Base-by-base conservation (phyloP, 1,284 basidiomycete genomes). In the Macrocystidia cucumis region DNA sequence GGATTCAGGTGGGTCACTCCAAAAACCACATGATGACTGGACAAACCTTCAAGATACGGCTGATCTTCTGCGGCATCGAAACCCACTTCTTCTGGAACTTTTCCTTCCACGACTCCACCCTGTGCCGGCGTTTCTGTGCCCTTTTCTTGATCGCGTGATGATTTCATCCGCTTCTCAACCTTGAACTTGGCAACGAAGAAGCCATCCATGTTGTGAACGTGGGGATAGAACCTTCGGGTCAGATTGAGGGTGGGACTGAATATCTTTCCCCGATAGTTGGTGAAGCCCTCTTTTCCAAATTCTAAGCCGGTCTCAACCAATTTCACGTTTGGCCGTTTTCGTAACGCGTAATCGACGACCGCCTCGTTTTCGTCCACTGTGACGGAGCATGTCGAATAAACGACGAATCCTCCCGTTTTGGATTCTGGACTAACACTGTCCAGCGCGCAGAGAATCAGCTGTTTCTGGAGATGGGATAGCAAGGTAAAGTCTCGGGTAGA, bases 101-200 rank as follows among this genome's bases (percentile, higher is more conserved):
- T 56, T 50, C 56, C 51, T 17, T 56, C 52, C 18, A 48, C 49
- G 23, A 48, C 45, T 29, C 47, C 52, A 45, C 50, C 56, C 27
- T 55, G 56, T 21, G 56, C 5, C 50, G 29, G 29, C 40, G 44
- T 18, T 41, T 39, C 38, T 16, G 24, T 4, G 36, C 60, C 0
- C 52, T 61, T 37, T 62, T 67, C 12, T 55, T 57, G 25, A 54
- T 59, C n/a, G 53, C 56, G 13, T 59, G 51, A 54, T 35, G 47
- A 54, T 63, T 89, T 92, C 34, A 62, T 56, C 41, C 80, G 73
- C 60, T 78, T 86, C 55, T 81, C 84, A 14, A 98, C 82, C 62
- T 91, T 96, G 71, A 99, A 89, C 63, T 98, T 98, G 45, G 95
- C 93, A 37, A 98, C 92, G 59, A 80, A 99, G 72, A 99, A 99